Base-by-base conservation (phyloP, 768 basidiomycete genomes). In the Auricularia heimuer region DNA sequence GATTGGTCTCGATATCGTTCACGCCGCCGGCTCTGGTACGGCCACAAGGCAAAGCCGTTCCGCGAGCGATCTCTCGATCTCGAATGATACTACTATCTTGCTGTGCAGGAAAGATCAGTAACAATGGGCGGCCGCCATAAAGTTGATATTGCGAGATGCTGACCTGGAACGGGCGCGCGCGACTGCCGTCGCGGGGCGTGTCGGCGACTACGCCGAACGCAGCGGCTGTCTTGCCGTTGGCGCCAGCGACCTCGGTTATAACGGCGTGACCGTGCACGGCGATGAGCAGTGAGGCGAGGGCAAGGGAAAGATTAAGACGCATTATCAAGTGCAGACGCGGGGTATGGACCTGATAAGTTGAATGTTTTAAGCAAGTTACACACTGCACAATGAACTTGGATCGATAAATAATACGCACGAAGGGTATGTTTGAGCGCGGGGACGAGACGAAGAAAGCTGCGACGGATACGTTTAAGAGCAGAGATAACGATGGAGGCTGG, bases 161-260 rank as follows among this genome's bases (percentile, higher is more conserved):
- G 18, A 60, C 56, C 66, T 74, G 71, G 68, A 74, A 74, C 3
- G 73, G 73, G 60, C 71, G 67, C 36, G 69, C 68, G 33, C 66
- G 67, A 18, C 71, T 71, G 16, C 73, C 73, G 42, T 69, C 67
- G 45, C 73, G 71, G 54, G 70, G 71, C 18, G 63, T 69, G 36
- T 44, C 45, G 54, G 66, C 63, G 63, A 64, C 51, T 44, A 73
- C 70, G 63, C 73, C 73, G 47, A 74, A 69, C 39, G 68, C 71
- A 44, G 67, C 63, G 47, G 66, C 70, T 54, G 61, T 68, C 10
- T 72, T 65, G n/a, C 73, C 73, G 67, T 74, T 74, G 62, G 70
- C 70, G 29, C 73, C 73, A n/a, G 63, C 42, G 44, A 74, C 72
- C 3, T 56, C 37, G 42, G 69, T 69, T 33, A 74, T 70, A 6